A percentile compares a stretch with the other conserved stretches of the same genome.
Evolutionary conservation across 805 yeast genomes (phyloP).

Genomic region (Clavispora vitiphila): DNA sequence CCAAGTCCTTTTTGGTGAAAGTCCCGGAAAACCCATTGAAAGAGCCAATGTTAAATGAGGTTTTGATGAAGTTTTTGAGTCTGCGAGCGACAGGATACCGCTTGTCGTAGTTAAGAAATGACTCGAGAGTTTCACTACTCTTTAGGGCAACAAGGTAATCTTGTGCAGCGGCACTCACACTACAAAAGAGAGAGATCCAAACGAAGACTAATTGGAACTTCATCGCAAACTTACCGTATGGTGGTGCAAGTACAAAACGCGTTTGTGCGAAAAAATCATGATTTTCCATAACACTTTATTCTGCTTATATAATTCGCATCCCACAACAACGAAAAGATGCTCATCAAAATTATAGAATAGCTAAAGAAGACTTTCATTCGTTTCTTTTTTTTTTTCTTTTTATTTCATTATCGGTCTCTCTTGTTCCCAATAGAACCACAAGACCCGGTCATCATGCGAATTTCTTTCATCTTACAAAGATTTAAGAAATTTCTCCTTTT

Average conservation of each 20-base stretch:
- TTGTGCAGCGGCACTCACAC: conserved; percentile 1
- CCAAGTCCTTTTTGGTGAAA: conserved; percentile 44
- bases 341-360: background rate
- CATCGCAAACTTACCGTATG: background rate
- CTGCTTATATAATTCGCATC: conserved; percentile 1
- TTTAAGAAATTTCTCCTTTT: conserved; percentile 24
- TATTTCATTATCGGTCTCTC: background rate
- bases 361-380: background rate
- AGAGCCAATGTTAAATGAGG: conserved; percentile 59
- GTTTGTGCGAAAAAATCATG: background rate
- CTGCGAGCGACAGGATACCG: conserved; percentile 33
- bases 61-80: conserved; percentile 43
- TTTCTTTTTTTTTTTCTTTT: background rate
- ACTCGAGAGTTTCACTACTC: conserved; percentile 43
- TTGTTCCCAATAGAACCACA: background rate
- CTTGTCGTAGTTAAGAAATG: conserved; percentile 43
- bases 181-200: background rate
- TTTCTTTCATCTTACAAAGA: conserved; percentile 9
- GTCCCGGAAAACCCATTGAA: conserved; percentile 69
- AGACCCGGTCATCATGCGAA: background rate
- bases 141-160: conserved; percentile 49
- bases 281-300: background rate
- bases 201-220: background rate
- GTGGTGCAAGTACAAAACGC: background rate
- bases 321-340: conserved; percentile 3